Conservation (phyloP, 164 flowering plant species). For the Hamamelis virginiana region DNA sequence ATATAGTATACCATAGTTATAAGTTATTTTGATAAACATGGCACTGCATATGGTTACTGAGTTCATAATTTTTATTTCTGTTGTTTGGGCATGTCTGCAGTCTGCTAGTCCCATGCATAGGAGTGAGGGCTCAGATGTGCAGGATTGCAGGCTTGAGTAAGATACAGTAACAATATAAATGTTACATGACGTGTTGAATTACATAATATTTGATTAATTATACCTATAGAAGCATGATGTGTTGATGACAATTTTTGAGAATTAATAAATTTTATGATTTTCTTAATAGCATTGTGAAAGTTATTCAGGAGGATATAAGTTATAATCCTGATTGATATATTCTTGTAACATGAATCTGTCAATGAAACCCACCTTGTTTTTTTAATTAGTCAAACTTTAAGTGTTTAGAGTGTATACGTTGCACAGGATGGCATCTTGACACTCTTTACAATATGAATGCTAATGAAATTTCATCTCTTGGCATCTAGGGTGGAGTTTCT, state of each 20-base stretch:
- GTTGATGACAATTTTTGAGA: neutral
- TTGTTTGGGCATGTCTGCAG: too few species aligned
- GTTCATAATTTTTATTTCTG: too few species aligned
- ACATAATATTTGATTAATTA: too few species aligned
- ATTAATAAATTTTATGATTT: neutral
- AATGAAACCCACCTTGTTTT: neutral
- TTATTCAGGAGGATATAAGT: neutral
- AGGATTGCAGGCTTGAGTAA: too few species aligned
- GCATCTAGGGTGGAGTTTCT: conserved; percentile 51
- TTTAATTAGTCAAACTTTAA: neutral
- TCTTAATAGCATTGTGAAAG: neutral
- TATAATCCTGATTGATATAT: neutral
- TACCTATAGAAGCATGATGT: neutral
- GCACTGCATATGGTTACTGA: too few species aligned
- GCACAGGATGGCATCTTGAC: neutral
- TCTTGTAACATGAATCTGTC: neutral
- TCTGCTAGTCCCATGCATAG: too few species aligned
- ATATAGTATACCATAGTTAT: too few species aligned
- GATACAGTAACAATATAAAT: too few species aligned
- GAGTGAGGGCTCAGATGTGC: too few species aligned
- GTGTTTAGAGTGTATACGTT: too few species aligned
- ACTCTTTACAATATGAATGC: neutral
- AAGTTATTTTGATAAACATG: too few species aligned
- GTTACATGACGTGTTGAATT: too few species aligned
- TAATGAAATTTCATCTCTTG: conserved; percentile 15